Base-by-base conservation (phyloP, 2,329 filamentous ascomycete species). In the Arthrobotrys sinensis region DNA sequence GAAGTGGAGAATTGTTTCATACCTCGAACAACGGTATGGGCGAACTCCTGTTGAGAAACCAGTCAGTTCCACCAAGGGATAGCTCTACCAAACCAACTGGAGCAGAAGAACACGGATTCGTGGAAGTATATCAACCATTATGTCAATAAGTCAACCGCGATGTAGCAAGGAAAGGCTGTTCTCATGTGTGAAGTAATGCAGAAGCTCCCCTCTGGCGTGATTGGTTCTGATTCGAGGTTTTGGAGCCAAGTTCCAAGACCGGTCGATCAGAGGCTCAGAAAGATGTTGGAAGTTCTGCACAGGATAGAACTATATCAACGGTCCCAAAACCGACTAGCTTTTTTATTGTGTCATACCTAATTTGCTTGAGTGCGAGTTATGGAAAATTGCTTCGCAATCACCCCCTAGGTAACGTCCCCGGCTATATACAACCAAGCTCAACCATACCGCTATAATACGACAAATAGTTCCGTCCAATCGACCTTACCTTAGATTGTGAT, bases 1-100 rank as follows among this genome's bases (percentile, higher is more conserved):
- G 38, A 71, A 63, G 4, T 77, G 73, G 73, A 12, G 50, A 7
- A 50, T 77, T 11, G 52, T 67, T 12, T 71, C 73, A 36, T 77
- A 77, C 57, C 45, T 71, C 16, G 73, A 77, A 32, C 73, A 71
- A 36, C 72, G 57, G n/a, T 77, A 70, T 28, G 66, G 72, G 2
- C 55, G 19, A 43, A 28, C 52, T 21, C 14, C 28, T 19, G 16
- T 16, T 12, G 2, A 4, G 0, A 19, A 55, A 16, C 48, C 14
- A 8, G 36, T 38, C 12, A 38, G 36, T 12, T 38, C 36, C 8
- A 38, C 8, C 36, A 10, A 38, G 36, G 24, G 24, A 28, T 28
- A 28, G 24, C 24, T 4, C 2, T 28, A 28, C 2, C 24, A 4
- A 28, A 2, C 24, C 24, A 28, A 28, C 24, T 28, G 24, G 2